phyloP scores from a whole-genome alignment of 2,329 filamentous ascomycete genomes.

The Ophiostoma triangulosporum region DNA sequence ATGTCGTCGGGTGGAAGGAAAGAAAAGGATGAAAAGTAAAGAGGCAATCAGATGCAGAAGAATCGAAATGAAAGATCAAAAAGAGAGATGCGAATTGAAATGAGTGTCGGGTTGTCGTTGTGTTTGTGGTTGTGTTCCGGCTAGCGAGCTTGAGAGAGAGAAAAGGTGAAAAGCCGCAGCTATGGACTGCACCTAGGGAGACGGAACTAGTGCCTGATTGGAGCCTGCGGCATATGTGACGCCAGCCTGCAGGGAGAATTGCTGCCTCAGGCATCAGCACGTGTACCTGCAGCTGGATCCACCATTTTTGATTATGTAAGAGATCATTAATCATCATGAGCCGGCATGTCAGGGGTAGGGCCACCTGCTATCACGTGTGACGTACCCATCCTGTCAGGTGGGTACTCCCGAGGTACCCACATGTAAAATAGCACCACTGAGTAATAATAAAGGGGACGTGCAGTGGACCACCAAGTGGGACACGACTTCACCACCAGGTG shows the following conservation, averaged over 20 bases:
- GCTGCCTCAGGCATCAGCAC: slow-evolving; percentile 12
- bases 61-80: not conserved
- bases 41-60: not conserved
- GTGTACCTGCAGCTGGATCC: not conserved
- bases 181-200: slow-evolving; percentile 4
- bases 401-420: too few species aligned
- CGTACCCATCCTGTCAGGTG: too few species aligned
- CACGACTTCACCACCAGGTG: too few species aligned
- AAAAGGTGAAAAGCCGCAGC: slow-evolving; percentile 7
- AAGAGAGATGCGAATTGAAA: not conserved
- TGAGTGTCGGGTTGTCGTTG: not conserved
- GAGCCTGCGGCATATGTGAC: slow-evolving; percentile 13
- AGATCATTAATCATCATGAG: not conserved
- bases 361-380: too few species aligned
- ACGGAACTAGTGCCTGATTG: not conserved
- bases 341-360: too few species aligned
- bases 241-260: slow-evolving; percentile 4
- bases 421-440: too few species aligned
- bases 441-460: too few species aligned
- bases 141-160: slow-evolving; percentile 8
- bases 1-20: slow-evolving; percentile 17
- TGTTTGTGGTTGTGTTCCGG: slow-evolving; percentile 3
- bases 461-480: too few species aligned
- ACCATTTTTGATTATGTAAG: not conserved
- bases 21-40: not conserved